Evolutionary conservation across 2,329 filamentous ascomycete species (phyloP), one percentile per base, ranked within the genome.

Genomic region (Reticulascus tulasneorum): DNA sequence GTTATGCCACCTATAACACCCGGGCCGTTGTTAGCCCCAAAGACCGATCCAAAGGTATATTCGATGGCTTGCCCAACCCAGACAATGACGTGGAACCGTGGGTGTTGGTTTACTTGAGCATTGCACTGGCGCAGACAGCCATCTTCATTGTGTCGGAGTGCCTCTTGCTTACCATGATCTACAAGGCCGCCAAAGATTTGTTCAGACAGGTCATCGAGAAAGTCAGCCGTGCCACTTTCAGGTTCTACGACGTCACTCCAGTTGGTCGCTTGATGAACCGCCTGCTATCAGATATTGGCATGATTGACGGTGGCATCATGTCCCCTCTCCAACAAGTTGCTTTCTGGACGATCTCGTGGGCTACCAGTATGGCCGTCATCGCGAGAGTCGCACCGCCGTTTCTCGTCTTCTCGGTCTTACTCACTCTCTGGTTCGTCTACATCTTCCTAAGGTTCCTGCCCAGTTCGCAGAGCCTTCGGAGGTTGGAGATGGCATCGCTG

Each of bases 221-320:
- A 33, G 86, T 95, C 32, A 84, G 83, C 53, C 77, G 80, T 49
- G 86, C 89, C 0, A 90, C 83, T 0, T 94, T 96, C 62, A 79
- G 88, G 2, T 96, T 90, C 59, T 93, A 94, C 63, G 90, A 96
- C 54, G 79, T 87, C 5, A 95, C 90, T 0, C 90, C 90, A 0
- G 82, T 94, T 0, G 90, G 90, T 0, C 79, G 90, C 29, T 67
- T 96, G 43, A 95, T 95, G 86, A 96, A 96, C 56, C 78, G 90
- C 7, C 71, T 96, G 42, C 94, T 89, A 0, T 87, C 86, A 2
- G 89, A 96, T 51, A 93, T 95, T 62, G 86, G 85, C 19, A 90
- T 87, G 32, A 76, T 95, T 1, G 90, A 96, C 52, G 89, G 89
- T 1, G 83, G 85, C n/a, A 85, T 95, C 49, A 84, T 86, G 30